Evolutionary conservation across 371 early-diverging fungal species (phyloP), one percentile per base, ranked within the genome.

Genomic region (Haplosporangium sp.): DNA sequence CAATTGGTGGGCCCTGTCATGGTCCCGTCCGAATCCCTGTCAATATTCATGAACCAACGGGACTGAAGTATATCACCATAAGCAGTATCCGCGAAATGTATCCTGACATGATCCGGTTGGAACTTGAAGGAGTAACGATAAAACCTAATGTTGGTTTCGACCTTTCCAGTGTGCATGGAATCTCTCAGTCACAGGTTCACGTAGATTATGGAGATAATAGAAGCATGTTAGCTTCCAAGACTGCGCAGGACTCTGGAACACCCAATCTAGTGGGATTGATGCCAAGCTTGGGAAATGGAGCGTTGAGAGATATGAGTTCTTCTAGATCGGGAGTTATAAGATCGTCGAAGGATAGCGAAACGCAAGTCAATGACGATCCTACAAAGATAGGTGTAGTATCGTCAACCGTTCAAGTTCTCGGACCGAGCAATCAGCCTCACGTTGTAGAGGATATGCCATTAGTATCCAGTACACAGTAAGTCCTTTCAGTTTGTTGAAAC

Each of bases 61-160:
- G 69, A 37, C 34, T 35, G 3, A 17, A 45, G 45, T 69, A 69
- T 35, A 69, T 69, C 20, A 34, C 63, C 5, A 17, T 69, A 34
- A 62, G 39, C 17, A 37, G 37, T 4, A 62, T 69, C 38, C 63
- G 48, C 6, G 37, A 10, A 9, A 19, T 62, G 9, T 69, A 62
- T 27, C 69, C 69, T 10, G 45, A 35, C 47, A 69, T 69, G 38
- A 13, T 55, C 2, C 47, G 63, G 4, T 45, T 69, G 3, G 63
- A 69, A 20, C 35, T 62, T 9, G 63, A 56, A 4, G 63, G 57
- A 11, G 45, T 42, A 15, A 34, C 13, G 20, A 44, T 62, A 45
- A 17, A 56, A 4, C 63, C 69, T 6, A 19, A 48, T 10, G 35
- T 45, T 6, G 63, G 63, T 6, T 63, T 63, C 35, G n/a, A 40